Percentiles rank a stretch among this genome's conserved stretches.
Evolutionary conservation across 495 filamentous ascomycete species (phyloP).

Genomic region (Lophiotrema nucula): DNA sequence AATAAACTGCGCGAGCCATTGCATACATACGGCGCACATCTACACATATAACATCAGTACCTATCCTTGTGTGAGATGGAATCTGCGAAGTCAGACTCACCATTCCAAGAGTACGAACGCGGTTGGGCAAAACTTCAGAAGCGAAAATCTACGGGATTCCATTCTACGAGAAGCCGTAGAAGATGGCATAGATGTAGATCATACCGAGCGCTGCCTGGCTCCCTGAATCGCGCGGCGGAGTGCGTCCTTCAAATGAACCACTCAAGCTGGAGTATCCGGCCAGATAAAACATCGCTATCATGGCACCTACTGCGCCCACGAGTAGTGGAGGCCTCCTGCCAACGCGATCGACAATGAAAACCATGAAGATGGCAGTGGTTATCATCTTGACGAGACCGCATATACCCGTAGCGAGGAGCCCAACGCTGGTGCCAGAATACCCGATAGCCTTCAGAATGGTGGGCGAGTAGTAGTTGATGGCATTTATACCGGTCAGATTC

Average conservation of each 20-base stretch:
- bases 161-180: neutral
- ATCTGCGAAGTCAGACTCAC: constrained; percentile 59
- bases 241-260: constrained; percentile 41
- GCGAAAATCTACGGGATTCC: neutral
- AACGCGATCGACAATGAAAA: constrained; percentile 54
- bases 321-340: constrained; percentile 57
- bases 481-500: constrained; percentile 34
- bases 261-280: constrained; percentile 48
- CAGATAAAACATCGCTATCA: constrained; percentile 56
- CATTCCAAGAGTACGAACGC: constrained; percentile 53
- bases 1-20: neutral
- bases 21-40: neutral
- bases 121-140: neutral
- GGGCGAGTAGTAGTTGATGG: neutral
- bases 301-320: constrained; percentile 51
- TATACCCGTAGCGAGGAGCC: constrained; percentile 19
- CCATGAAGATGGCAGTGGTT: constrained; percentile 56
- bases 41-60: too few relatives aligned
- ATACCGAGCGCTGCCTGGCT: neutral
- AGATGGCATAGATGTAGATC: neutral
- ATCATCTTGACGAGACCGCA: constrained; percentile 41
- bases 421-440: constrained; percentile 2
- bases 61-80: neutral
- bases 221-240: neutral
- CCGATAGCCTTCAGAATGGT: constrained; percentile 21